Percentiles rank a stretch among this genome's conserved stretches.
These are phyloP conservation scores for Friedmanniomyces simplex DNA, from an alignment of 495 filamentous ascomycete genomes.

Conservation along the genomic window DNA sequence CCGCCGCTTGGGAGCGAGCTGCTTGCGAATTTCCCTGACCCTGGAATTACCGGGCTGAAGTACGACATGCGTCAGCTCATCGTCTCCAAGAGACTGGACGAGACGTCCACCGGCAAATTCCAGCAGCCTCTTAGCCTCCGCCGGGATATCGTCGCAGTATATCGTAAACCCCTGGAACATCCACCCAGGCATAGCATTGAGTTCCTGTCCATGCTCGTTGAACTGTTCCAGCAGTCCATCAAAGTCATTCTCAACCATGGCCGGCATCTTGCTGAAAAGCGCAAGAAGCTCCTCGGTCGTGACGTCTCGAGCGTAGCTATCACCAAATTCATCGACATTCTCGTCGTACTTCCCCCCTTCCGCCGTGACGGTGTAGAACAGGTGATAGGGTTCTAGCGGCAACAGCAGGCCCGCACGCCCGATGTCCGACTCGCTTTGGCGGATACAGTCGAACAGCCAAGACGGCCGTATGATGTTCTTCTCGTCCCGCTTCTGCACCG, in stretches of 20 bases:
- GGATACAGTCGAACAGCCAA: constrained; percentile 79
- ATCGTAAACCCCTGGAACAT: constrained; percentile 56
- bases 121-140: constrained; percentile 37
- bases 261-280: constrained; percentile 41
- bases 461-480: constrained; percentile 63
- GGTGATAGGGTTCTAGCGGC: constrained; percentile 59
- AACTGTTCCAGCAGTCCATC: constrained; percentile 38
- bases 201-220: constrained; percentile 43
- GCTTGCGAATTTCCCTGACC: constrained; percentile 36
- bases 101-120: constrained; percentile 55
- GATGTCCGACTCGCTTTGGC: constrained; percentile 53
- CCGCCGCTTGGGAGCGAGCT: constrained; percentile 29
- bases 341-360: constrained; percentile 36
- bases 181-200: constrained; percentile 45
- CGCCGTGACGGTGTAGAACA: constrained; percentile 44
- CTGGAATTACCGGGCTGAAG: constrained; percentile 32
- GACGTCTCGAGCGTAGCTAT: constrained; percentile 73
- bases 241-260: constrained; percentile 26
- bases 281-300: constrained; percentile 52
- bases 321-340: constrained; percentile 65
- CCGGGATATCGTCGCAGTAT: constrained; percentile 35
- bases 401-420: constrained; percentile 47
- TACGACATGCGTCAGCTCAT: constrained; percentile 56
- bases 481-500: constrained; percentile 58
- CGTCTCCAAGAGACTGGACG: constrained; percentile 37